phyloP scores from a whole-genome alignment of 179 eudicot species.

The Spinacia oleracea region DNA sequence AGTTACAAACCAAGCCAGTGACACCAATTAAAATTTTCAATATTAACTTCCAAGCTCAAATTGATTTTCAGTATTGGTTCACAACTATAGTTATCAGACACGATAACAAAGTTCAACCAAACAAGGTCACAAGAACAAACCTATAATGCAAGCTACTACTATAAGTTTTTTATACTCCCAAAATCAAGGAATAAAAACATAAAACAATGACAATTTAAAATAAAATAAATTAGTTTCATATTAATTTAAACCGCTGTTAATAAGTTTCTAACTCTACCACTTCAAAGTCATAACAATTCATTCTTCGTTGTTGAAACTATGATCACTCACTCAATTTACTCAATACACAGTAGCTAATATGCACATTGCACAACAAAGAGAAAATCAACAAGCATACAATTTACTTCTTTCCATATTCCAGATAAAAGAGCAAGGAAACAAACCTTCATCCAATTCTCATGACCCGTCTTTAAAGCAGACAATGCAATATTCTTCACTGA shows the following conservation, averaged over 20 bases:
- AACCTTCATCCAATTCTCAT: conserved; percentile 57
- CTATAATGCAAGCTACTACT: neutral
- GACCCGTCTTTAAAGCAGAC: conserved; percentile 53
- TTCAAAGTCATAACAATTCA: too few species aligned
- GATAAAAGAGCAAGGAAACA: neutral
- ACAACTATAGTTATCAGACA: neutral
- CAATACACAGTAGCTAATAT: too few species aligned
- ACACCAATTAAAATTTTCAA: neutral
- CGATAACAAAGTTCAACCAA: too few species aligned
- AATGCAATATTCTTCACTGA: conserved; percentile 47
- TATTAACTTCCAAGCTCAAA: neutral
- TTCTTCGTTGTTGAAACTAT: too few species aligned
- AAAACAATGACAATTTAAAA: too few species aligned
- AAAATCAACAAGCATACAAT: neutral
- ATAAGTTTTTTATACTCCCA: too few species aligned
- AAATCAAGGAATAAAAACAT: too few species aligned
- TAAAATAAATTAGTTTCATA: too few species aligned
- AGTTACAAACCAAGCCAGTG: neutral
- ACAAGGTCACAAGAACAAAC: neutral
- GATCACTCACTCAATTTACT: too few species aligned
- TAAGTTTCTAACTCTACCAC: too few species aligned
- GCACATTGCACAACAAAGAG: neutral
- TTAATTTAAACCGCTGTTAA: too few species aligned
- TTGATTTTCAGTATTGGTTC: too few species aligned
- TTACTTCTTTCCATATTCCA: neutral